phyloP scores from a whole-genome alignment of 208 protist species.

The Trypanosoma brucei region DNA sequence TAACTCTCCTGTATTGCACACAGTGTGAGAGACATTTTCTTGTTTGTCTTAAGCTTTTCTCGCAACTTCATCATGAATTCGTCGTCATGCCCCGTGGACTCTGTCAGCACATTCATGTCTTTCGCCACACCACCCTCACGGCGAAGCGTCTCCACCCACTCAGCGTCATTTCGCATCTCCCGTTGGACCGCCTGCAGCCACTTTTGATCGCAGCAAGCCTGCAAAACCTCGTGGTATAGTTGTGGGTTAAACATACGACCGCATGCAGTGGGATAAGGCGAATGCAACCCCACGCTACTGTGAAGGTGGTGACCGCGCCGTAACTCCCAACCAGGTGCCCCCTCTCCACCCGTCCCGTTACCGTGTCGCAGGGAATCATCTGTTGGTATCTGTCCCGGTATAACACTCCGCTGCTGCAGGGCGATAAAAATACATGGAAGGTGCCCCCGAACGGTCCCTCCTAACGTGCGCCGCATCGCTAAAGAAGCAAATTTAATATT shows the following conservation, averaged over 20 bases:
- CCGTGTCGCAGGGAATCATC: constrained; percentile 15
- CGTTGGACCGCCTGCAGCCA: constrained; percentile 84
- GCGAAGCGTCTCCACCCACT: constrained; percentile 71
- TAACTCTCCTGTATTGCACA: constrained; percentile 86
- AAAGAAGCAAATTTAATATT: neutral
- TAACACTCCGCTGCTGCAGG: constrained; percentile 28
- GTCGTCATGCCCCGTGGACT: constrained; percentile 64
- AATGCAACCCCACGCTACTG: constrained; percentile 68
- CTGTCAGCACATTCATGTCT: constrained; percentile 55
- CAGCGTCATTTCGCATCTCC: constrained; percentile 57
- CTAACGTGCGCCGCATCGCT: constrained; percentile 13
- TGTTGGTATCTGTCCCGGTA: constrained; percentile 54
- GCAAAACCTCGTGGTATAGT: constrained; percentile 77
- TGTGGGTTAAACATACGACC: constrained; percentile 76
- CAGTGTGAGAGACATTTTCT: constrained; percentile 69
- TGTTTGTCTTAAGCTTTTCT: constrained; percentile 64
- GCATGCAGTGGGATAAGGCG: constrained; percentile 62
- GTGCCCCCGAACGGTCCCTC: neutral
- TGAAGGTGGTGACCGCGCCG: constrained; percentile 71
- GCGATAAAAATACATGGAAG: neutral
- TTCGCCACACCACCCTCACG: constrained; percentile 67
- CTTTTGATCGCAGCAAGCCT: constrained; percentile 82
- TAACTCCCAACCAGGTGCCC: constrained; percentile 40
- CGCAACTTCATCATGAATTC: constrained; percentile 78
- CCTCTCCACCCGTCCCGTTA: neutral